A percentile compares a stretch with the other conserved stretches of the same genome.
These are phyloP conservation scores for Pochonia chlamydosporia DNA, from an alignment of 2,329 filamentous ascomycete genomes.

Conservation along the genomic window DNA sequence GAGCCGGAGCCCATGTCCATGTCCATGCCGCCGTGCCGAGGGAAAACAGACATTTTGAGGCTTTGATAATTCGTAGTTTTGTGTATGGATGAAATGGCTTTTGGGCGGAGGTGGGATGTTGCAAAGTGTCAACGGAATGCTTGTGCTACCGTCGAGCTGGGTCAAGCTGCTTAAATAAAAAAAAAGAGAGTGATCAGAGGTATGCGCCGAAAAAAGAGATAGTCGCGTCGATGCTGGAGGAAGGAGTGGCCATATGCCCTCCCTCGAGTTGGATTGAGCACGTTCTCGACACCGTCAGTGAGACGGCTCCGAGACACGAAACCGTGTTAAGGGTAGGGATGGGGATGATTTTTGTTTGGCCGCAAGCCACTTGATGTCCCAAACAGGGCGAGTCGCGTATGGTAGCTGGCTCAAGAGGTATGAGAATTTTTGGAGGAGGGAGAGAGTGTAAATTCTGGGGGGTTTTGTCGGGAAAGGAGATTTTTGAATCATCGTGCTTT, in stretches of 20 bases:
- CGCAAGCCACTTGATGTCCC: not conserved
- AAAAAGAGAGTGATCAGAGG: not conserved
- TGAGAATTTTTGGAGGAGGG: not conserved
- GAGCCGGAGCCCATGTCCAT: slow-evolving; percentile 10
- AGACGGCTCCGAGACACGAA: slow-evolving; percentile 1
- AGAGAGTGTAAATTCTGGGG: not conserved
- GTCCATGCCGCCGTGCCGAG: slow-evolving; percentile 15
- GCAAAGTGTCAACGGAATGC: too few relatives aligned
- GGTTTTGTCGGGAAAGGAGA: not conserved
- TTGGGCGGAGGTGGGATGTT: too few relatives aligned
- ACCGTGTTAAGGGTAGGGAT: not conserved
- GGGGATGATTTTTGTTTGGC: not conserved
- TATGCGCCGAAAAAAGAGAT: not conserved
- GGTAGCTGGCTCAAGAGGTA: too few relatives aligned
- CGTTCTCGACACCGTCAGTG: not conserved
- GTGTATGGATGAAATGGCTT: too few relatives aligned
- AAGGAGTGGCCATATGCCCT: too few relatives aligned
- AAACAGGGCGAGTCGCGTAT: too few relatives aligned
- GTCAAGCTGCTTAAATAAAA: not conserved
- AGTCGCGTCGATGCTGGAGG: not conserved
- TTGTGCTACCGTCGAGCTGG: too few relatives aligned
- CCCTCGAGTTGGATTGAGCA: slow-evolving; percentile 1
- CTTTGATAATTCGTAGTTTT: not conserved
- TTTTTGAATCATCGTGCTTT: too few relatives aligned
- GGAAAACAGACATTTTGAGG: slow-evolving; percentile 15